phyloP scores from a whole-genome alignment of 1,139 yeast genomes.

The Lodderomyces metapsilosis region DNA sequence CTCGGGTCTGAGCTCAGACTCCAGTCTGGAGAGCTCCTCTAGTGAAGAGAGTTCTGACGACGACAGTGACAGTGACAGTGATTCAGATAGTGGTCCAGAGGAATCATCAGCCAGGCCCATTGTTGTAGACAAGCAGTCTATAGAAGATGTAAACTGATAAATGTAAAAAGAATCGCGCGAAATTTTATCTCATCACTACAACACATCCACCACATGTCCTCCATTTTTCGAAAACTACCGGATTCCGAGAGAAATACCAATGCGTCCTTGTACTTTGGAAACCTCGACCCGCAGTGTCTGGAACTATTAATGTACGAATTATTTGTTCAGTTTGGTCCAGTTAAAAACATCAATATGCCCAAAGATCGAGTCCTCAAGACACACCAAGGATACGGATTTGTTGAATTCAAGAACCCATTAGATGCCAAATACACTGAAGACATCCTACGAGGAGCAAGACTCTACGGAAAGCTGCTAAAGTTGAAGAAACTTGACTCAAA shows the following conservation, averaged over 20 bases:
- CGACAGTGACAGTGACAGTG: conserved; percentile 5
- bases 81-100: conserved; percentile 19
- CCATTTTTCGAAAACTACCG: conserved; percentile 31
- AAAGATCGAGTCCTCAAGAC: conserved; percentile 68
- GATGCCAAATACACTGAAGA: conserved; percentile 75
- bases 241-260: conserved; percentile 57
- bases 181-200: neutral
- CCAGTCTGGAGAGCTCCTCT: conserved; percentile 5
- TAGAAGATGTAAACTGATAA: no score
- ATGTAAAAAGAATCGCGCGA: neutral
- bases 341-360: conserved; percentile 69
- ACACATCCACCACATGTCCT: conserved; percentile 20
- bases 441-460: conserved; percentile 58
- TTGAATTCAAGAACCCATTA: conserved; percentile 57
- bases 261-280: conserved; percentile 79
- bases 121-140: no score
- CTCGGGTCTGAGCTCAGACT: conserved; percentile 14
- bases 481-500: conserved; percentile 50
- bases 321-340: conserved; percentile 83
- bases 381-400: conserved; percentile 89
- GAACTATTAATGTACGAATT: conserved; percentile 75
- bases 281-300: conserved; percentile 70
- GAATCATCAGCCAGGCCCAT: conserved; percentile 21
- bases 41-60: conserved; percentile 2
- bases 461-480: conserved; percentile 64